Evolutionary conservation across 805 yeast genomes (phyloP), one percentile per base, ranked within the genome.

Genomic region (Candida schatavii): DNA sequence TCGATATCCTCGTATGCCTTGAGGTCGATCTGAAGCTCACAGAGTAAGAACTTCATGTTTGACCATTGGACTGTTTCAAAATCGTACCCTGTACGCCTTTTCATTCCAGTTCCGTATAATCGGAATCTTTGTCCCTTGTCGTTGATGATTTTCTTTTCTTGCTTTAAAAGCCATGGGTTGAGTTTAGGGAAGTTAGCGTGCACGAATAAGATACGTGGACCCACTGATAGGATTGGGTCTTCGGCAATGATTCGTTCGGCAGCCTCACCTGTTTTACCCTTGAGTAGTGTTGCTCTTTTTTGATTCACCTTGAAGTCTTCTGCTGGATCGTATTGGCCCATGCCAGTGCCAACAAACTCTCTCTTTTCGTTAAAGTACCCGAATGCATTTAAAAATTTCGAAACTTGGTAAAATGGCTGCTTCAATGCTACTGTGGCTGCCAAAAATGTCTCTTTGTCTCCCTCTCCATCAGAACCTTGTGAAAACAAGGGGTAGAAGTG

Each of bases 391-490:
- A 80, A 66, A 46, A 65, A 65, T 47, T 70, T 75, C 37, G 74
- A 66, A 6, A 80, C 80, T 55, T 79, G 84, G 54, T 80, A 80
- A 47, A 67, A 80, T 1, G 71, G 63, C 40, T 75, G 60, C 1
- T 62, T 59, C 23, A 74, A 62, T 9, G 73, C 75, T 23, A 72
- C 69, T 2, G 88, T 83, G 0, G 88, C 86, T 0, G 88, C 86
- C 41, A 82, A 67, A 46, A 83, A 82, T 0, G 91, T 83, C 49
- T 85, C 91, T 54, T 85, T 85, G 56, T 85, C 91, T 39, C 91
- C 93, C 62, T 83, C 88, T n/a, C 93, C 93, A 37, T 61, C 70
- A 2, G 69, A 64, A 2, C 75, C 75, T 46, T 68, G 74, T 2
- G 72, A 66, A 40, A 69, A 69, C 29, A 69, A 55, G 4, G 72